Evolutionary conservation across 495 filamentous ascomycete genomes (phyloP), one percentile per base, ranked within the genome.

Genomic region (Hyaloscypha finlandica): DNA sequence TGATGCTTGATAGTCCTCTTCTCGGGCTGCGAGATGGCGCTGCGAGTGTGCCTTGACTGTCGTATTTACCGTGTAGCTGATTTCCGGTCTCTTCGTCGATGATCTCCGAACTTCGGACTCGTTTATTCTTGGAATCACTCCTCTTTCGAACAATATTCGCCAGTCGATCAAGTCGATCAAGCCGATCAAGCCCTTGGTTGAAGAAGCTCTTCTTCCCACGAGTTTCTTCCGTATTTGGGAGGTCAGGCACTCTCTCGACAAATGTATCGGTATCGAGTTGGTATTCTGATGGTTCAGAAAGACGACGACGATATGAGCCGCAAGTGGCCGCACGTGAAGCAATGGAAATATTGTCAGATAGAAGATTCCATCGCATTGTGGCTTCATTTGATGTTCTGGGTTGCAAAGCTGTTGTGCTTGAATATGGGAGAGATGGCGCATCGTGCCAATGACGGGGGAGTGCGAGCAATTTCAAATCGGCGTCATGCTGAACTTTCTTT

Each of bases 291-390:
- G 82, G 85, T 48, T 89, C 84, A 59, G 86, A 76, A 59, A 92
- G 89, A 70, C 86, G 90, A 30, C 85, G 76, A 31, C 86, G 83
- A 14, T 86, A 81, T 2, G 88, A 90, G 19, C 89, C 89, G 87
- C 89, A 91, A 4, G 91, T 94, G 22, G 90, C 90, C 30, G 84
- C 82, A 53, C 88, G 81, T 4, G 91, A 93, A 29, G 84, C 75
- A 16, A 84, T 77, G 2, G 83, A 85, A 12, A 80, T 77, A 42
- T 77, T 83, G 61, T 86, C 84, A 52, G 78, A 74, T 66, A 78
- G 81, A 68, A 77, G 74, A 22, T 81, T 75, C 61, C 81, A 85
- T 48, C 69, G 75, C 22, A 72, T 77, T 0, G 86, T 86, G 20
- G 83, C 84, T 25, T 76, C 82, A 35, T 84, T 78, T 4, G 85